Evolutionary conservation across 805 yeast genomes (phyloP).

Genomic region (Candida koratica): DNA sequence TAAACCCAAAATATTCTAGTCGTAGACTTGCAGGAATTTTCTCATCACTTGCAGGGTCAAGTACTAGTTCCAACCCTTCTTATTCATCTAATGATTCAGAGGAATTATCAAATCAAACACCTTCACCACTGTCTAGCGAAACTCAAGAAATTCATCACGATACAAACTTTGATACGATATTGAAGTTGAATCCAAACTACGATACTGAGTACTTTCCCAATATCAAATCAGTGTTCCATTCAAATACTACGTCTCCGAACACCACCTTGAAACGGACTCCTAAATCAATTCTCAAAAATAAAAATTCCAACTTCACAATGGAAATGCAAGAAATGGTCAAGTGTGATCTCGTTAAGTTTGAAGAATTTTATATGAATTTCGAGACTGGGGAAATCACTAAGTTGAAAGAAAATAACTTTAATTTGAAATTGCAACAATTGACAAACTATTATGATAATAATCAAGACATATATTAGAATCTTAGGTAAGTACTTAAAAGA

Average conservation of each 20-base stretch:
- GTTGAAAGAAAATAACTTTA: slow-evolving; percentile 12
- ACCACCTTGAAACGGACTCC: neutral
- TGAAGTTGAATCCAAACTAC: neutral
- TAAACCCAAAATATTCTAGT: neutral
- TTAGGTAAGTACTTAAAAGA: neutral
- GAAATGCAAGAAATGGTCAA: slow-evolving; percentile 18
- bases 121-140: neutral
- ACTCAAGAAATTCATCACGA: neutral
- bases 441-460: slow-evolving; percentile 17
- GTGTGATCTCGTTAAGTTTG: slow-evolving; percentile 17
- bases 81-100: neutral
- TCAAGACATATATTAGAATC: neutral
- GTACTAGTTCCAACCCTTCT: neutral
- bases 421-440: slow-evolving; percentile 16
- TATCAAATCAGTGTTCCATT: neutral
- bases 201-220: neutral
- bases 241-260: neutral
- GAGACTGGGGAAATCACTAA: slow-evolving; percentile 17
- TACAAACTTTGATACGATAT: neutral
- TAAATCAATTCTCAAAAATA: slow-evolving; percentile 26
- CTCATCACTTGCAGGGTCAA: neutral
- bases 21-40: neutral
- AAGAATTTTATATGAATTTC: slow-evolving; percentile 18
- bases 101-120: neutral
- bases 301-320: slow-evolving; percentile 22